Base-by-base conservation (phyloP, 176 grass and related monocot species). In the Juncus effusus region DNA sequence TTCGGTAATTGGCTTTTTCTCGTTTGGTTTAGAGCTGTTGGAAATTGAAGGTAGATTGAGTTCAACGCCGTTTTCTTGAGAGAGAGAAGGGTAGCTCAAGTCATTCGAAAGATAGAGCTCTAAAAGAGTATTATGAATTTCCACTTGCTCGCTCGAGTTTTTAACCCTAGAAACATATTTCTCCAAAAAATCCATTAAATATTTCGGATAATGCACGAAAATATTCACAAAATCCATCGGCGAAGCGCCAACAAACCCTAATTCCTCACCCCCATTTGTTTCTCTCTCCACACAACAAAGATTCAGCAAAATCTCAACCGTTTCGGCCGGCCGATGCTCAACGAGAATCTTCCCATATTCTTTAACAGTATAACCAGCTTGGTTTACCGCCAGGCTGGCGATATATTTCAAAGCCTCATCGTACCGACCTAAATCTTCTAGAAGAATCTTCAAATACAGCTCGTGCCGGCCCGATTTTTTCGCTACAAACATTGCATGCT, bases 261-360 rank as follows among this genome's bases (percentile, higher is more conserved):
- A 74, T 51, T 84, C 86, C 13, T 73, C 79, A 55, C 61, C 77
- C 69, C 70, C 86, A 76, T 72, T 82, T 38, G 13, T 86, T 74
- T 70, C 86, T 80, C 69, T 62, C 72, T 81, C 59, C 67, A 76
- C 84, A 74, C 9, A 83, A 67, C 94, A 99, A 51, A 99, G 78
- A 62, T 59, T 82, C 66, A 90, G 64, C 60, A 99, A 54, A 82
- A 92, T 90, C 50, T 87, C 70, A 84, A 99, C 85, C 44, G 94
- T 99, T 87, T 99, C 82, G 51, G 89, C 65, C 54, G 89, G 80
- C 59, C 72, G 93, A 61, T 99, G 89, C 56, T 90, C 89, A 75
- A 99, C 70, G 61, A 99, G 89, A 76, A 99, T 99, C 82, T 99
- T 93, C 35, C 94, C 94, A 53, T 93, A 90, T 73, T 99, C 88